A percentile compares a stretch with the other conserved stretches of the same genome.
Evolutionary conservation across 2,329 filamentous ascomycete genomes (phyloP).

Genomic region (Xenoacremonium recifei): DNA sequence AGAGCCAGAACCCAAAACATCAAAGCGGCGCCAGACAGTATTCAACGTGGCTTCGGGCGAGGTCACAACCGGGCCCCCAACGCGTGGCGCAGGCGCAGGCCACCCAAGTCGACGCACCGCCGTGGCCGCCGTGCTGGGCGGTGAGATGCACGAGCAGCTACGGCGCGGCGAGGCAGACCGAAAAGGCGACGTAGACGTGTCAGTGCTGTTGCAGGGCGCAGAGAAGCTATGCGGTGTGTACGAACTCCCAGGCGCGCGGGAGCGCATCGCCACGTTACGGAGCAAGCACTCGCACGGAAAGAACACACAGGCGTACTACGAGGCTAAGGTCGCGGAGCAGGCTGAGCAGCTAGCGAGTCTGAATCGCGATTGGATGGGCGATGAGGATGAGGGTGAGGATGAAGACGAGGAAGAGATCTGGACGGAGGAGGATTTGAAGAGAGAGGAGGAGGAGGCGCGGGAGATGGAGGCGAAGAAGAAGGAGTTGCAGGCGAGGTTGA

Average conservation of each 20-base stretch:
- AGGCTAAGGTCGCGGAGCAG: constrained; percentile 76
- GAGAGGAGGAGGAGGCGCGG: constrained; percentile 65
- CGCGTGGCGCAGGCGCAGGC: constrained; percentile 36
- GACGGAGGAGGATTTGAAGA: constrained; percentile 67
- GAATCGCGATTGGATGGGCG: constrained; percentile 62
- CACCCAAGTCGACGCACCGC: constrained; percentile 70
- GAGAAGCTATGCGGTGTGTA: constrained; percentile 91
- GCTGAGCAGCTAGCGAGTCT: constrained; percentile 69
- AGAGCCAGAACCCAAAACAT: constrained; percentile 37
- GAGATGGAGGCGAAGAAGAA: constrained; percentile 56
- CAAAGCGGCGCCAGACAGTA: constrained; percentile 58
- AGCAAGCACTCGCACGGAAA: constrained; percentile 68
- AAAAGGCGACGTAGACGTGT: constrained; percentile 77
- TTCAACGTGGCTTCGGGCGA: constrained; percentile 65
- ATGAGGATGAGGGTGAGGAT: constrained; percentile 55
- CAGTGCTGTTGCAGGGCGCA: constrained; percentile 78
- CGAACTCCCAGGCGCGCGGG: constrained; percentile 73
- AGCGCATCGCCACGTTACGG: constrained; percentile 72
- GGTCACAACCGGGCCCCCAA: constrained; percentile 55
- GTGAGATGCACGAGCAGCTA: constrained; percentile 82
- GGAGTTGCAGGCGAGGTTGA: constrained; percentile 52
- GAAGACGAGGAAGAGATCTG: constrained; percentile 49
- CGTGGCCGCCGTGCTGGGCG: constrained; percentile 84
- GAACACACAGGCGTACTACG: constrained; percentile 76
- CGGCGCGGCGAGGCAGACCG: constrained; percentile 49